Evolutionary conservation across 1,284 basidiomycete genomes (phyloP).

Genomic region (Baeospora myosura): DNA sequence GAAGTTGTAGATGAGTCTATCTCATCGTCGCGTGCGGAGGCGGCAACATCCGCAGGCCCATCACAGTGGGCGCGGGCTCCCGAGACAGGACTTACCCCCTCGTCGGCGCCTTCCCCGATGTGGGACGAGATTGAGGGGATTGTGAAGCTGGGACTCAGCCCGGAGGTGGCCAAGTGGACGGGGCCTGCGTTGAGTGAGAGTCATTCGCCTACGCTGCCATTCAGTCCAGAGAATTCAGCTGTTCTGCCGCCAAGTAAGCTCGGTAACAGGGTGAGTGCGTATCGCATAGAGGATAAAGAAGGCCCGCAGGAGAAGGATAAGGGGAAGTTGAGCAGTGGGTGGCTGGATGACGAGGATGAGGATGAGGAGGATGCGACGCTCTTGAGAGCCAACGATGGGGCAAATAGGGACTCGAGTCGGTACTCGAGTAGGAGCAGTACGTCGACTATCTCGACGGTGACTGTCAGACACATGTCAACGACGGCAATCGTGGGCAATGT

Average conservation of each 20-base stretch:
- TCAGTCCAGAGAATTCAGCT: constrained; percentile 17
- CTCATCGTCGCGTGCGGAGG: neutral
- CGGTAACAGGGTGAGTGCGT: constrained; percentile 6
- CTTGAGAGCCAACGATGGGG: constrained; percentile 10
- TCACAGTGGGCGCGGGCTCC: neutral
- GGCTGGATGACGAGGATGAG: constrained; percentile 11
- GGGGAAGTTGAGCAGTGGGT: constrained; percentile 1
- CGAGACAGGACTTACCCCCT: neutral
- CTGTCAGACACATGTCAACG: constrained; percentile 35
- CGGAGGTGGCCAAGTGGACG: constrained; percentile 12
- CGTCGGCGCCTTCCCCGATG: constrained; percentile 15
- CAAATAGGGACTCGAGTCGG: constrained; percentile 27
- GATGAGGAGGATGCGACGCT: constrained; percentile 15
- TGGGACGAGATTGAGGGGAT: constrained; percentile 31
- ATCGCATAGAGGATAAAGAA: constrained; percentile 6
- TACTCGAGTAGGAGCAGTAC: constrained; percentile 41
- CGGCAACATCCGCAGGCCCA: neutral
- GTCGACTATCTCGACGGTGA: constrained; percentile 41
- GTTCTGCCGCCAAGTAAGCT: neutral
- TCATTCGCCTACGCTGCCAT: constrained; percentile 29
- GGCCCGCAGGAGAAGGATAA: neutral
- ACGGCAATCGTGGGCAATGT: constrained; percentile 29
- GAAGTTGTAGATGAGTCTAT: neutral
- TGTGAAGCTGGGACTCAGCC: constrained; percentile 14
- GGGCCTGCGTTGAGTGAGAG: constrained; percentile 28